A percentile compares a stretch with the other conserved stretches of the same genome.
phyloP scores from a whole-genome alignment of 345 rosid species.

The Citrus inodora region DNA sequence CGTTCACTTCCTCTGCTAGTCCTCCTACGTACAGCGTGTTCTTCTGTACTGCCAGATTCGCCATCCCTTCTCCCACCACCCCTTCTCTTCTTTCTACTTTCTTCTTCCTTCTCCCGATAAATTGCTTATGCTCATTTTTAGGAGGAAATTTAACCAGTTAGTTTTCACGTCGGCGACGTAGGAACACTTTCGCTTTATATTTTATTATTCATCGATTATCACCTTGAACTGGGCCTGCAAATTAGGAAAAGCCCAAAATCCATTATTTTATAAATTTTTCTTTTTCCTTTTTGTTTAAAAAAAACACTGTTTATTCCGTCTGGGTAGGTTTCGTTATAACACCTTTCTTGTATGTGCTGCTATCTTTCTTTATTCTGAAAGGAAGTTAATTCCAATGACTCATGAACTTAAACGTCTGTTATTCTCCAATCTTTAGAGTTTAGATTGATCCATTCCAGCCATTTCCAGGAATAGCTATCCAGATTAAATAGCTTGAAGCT shows the following conservation, averaged over 20 bases:
- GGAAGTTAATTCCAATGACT: background rate
- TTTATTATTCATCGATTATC: no score
- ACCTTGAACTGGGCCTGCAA: no score
- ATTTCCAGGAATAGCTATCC: background rate
- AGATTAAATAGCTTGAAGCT: background rate
- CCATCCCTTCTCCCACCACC: slow-evolving; percentile 16
- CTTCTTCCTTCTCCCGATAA: background rate
- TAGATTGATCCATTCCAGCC: background rate
- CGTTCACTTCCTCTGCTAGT: slow-evolving; percentile 94
- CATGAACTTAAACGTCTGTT: background rate
- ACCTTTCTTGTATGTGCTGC: no score
- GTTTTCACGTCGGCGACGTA: no score
- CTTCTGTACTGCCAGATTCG: slow-evolving; percentile 80
- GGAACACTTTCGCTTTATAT: no score
- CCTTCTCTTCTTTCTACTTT: background rate
- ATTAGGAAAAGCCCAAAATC: no score
- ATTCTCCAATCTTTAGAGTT: background rate
- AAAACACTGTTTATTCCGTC: no score
- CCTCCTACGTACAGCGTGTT: slow-evolving; percentile 97
- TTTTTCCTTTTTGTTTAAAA: no score
- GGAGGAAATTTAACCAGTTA: no score
- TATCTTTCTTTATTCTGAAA: no score
- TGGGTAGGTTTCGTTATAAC: no score
- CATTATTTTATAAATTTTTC: no score
- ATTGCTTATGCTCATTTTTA: background rate